Percentiles rank a stretch among this genome's conserved stretches.
Conservation (phyloP, 2,329 filamentous ascomycete species). For the Lecanoromycetidae sp. region DNA sequence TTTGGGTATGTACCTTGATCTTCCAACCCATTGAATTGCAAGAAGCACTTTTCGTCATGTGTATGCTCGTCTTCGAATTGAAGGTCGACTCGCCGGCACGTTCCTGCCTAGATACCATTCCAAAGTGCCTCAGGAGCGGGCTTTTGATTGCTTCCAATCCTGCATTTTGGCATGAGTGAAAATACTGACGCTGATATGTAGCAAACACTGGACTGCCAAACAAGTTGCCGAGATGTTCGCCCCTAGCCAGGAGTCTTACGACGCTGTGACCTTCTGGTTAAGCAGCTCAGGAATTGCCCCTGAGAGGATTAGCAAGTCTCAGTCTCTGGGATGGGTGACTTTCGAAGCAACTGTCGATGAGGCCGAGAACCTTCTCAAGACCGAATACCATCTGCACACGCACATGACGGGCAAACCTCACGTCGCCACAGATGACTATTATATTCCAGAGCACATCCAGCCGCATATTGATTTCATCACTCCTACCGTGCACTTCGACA, state of each 20-base stretch:
- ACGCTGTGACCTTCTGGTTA: conserved; percentile 31
- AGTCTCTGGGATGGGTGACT: conserved; percentile 41
- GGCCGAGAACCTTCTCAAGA: conserved; percentile 41
- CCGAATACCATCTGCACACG: conserved; percentile 35
- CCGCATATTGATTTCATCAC: conserved; percentile 27
- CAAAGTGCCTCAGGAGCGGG: too few relatives aligned
- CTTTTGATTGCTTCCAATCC: too few relatives aligned
- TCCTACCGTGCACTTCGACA: conserved; percentile 32
- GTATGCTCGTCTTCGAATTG: too few relatives aligned
- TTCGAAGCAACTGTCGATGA: conserved; percentile 45
- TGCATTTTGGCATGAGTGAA: too few relatives aligned
- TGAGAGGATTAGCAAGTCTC: conserved; percentile 38
- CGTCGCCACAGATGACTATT: conserved; percentile 25
- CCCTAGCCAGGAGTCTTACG: conserved; percentile 34
- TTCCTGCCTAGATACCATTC: too few relatives aligned
- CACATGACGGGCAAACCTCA: conserved; percentile 24
- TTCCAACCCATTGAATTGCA: too few relatives aligned
- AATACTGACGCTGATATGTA: too few relatives aligned
- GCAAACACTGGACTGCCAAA: conserved; percentile 32
- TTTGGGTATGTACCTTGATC: too few relatives aligned
- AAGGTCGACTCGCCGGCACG: too few relatives aligned
- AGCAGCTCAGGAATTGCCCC: conserved; percentile 39
- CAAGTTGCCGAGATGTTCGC: conserved; percentile 34
- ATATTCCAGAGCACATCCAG: conserved; percentile 14
- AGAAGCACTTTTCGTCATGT: too few relatives aligned